A percentile compares a stretch with the other conserved stretches of the same genome.
Conservation (phyloP, 2,329 filamentous ascomycete genomes). For the Lachnellula hyalina region DNA sequence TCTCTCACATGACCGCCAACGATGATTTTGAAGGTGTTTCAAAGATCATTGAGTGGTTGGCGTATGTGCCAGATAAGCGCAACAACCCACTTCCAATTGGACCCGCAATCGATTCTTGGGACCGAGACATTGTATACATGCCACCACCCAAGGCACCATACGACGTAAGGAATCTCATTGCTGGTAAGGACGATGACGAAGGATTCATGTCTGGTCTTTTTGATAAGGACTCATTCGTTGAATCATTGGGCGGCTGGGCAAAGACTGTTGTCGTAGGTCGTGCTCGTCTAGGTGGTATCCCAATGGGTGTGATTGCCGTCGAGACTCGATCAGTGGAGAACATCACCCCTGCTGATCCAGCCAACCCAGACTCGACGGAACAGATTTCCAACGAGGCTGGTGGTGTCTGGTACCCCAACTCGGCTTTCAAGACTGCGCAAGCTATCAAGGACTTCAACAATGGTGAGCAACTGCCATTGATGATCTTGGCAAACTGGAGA, state of each 20-base stretch:
- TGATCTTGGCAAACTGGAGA: conserved; percentile 99
- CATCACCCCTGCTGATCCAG: conserved; percentile 90
- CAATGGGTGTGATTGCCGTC: conserved; percentile 95
- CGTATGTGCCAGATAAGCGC: conserved; percentile 94
- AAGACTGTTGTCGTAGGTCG: conserved; percentile 94
- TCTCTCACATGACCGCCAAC: conserved; percentile 96
- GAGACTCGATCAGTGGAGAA: conserved; percentile 97
- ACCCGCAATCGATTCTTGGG: conserved; percentile 80
- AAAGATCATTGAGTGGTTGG: conserved; percentile 98
- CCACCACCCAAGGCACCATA: conserved; percentile 76
- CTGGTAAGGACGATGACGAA: conserved; percentile 71
- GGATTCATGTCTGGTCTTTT: conserved; percentile 90
- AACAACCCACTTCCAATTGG: conserved; percentile 89
- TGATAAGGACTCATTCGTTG: conserved; percentile 93
- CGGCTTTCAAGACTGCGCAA: conserved; percentile 98
- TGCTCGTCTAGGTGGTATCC: conserved; percentile 92
- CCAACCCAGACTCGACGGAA: conserved; percentile 97
- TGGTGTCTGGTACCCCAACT: conserved; percentile 99
- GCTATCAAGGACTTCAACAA: conserved; percentile 99
- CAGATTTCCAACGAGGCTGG: conserved; percentile 91
- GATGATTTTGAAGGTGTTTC: conserved; percentile 97
- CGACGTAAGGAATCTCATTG: conserved; percentile 91
- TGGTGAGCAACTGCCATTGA: conserved; percentile 93
- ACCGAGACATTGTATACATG: conserved; percentile 81
- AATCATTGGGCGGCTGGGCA: conserved; percentile 94